Base-by-base conservation (phyloP, 2,329 filamentous ascomycete genomes). In the Aspergillus novoparasiticus region DNA sequence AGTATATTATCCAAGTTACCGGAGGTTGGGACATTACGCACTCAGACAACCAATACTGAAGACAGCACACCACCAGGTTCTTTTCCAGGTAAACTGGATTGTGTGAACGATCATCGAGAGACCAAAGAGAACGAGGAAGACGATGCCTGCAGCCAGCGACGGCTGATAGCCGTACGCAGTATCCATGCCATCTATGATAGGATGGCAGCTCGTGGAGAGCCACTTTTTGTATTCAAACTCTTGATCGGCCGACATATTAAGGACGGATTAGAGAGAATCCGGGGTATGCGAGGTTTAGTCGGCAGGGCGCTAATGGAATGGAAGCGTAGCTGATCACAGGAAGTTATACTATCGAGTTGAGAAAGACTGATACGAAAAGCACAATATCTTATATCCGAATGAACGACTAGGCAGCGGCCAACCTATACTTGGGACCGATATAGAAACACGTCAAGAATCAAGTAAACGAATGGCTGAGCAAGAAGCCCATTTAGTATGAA, bases 11-110 rank as follows among this genome's bases (percentile, higher is more conserved):
- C 9, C 16, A 10, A 19, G 10, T 32, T 32, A 19, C 10, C 2
- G 8, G 48, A n/a, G 16, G 3, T 14, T 16, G 21, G 34, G 21
- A 26, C 14, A 36, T 28, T 28, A 66, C 73, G 64, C 70, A 77
- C 77, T 72, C 30, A 79, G 54, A 58, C 76, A 77, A 39, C 78
- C 78, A 26, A 80, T 50, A 36, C 63, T 70, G 56, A 80, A 78
- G 2, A 78, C 71, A n/a, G 64, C 65, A 48, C 72, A 75, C 77
- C 78, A 80, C 78, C 78, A 80, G 30, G 71, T 74, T 57, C 73
- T 72, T 60, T 74, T 79, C 76, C 72, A 78, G 45, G 69, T 63
- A 23, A 75, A 68, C 64, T 80, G 77, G 11, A 72, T 59, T 4
- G 69, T 75, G 58, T 80, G 78, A 6, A 65, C 53, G n/a, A 76